These are phyloP conservation scores for Colletotrichum eremochloae DNA, from an alignment of 2,329 filamentous ascomycete genomes.

Conservation along the genomic window DNA sequence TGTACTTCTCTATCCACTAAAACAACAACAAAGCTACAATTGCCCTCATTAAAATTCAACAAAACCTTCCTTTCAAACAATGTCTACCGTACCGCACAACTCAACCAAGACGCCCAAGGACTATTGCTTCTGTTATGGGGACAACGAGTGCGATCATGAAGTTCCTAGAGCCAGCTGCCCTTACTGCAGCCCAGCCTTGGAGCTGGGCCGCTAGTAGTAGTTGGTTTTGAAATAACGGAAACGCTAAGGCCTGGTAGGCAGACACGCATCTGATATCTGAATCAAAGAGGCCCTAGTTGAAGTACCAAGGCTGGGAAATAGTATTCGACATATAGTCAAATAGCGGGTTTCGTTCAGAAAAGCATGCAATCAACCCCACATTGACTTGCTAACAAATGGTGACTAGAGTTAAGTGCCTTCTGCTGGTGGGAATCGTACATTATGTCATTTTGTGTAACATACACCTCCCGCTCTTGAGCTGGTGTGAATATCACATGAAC, in stretches of 20 bases:
- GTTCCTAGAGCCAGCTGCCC: neutral
- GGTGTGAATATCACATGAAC: no score
- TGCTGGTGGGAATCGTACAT: no score
- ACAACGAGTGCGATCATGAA: neutral
- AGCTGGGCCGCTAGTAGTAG: neutral
- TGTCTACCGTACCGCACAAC: neutral
- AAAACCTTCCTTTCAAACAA: neutral
- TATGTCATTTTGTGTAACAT: no score
- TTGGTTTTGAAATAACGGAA: neutral
- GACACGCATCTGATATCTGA: neutral
- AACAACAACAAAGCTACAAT: neutral
- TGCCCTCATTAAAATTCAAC: no score
- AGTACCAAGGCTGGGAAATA: no score
- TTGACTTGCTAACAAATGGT: no score
- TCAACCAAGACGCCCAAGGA: neutral
- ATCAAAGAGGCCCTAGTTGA: neutral
- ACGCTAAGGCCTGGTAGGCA: neutral
- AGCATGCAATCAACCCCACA: no score
- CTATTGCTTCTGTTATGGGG: neutral
- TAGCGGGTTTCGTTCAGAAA: no score
- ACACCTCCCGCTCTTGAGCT: no score
- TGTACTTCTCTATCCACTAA: no score
- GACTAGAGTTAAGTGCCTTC: no score
- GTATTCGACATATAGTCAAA: no score
- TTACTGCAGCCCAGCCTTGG: neutral